Percentiles rank a stretch among this genome's conserved stretches.
Evolutionary conservation across 495 filamentous ascomycete species (phyloP).

Genomic region (Pyrenula massariospora): DNA sequence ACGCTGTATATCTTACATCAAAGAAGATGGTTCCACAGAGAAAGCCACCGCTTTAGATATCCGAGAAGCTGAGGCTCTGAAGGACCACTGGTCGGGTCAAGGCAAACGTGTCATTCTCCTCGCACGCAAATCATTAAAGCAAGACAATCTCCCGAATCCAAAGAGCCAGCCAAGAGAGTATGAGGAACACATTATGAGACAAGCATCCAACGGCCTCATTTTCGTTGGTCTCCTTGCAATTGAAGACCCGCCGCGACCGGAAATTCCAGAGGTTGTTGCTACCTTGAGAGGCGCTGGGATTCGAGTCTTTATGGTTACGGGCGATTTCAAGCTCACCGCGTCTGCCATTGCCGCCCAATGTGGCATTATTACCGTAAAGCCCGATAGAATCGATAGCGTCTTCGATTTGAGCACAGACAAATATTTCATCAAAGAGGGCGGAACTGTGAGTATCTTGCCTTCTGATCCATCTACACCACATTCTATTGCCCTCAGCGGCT

Average conservation of each 20-base stretch:
- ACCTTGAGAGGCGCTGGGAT: constrained; percentile 50
- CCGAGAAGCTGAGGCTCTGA: too few species aligned
- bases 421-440: too few species aligned
- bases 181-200: too few species aligned
- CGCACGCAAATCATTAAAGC: constrained; percentile 49
- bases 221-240: constrained; percentile 56
- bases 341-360: constrained; percentile 55
- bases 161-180: too few species aligned
- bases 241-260: constrained; percentile 52
- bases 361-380: constrained; percentile 44
- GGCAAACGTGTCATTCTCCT: constrained; percentile 54
- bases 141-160: too few species aligned
- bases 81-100: constrained; percentile 48
- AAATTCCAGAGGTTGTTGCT: constrained; percentile 48
- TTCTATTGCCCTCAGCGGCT: constrained; percentile 31
- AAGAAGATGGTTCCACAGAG: constrained; percentile 29
- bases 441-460: background rate
- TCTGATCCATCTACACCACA: background rate
- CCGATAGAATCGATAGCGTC: constrained; percentile 21
- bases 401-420: constrained; percentile 9
- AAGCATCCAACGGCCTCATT: constrained; percentile 29
- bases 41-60: constrained; percentile 31
- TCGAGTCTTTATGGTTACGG: constrained; percentile 56
- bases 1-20: constrained; percentile 37
- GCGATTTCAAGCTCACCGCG: constrained; percentile 61